phyloP scores from a whole-genome alignment of 805 yeast species.

The Pichia exigua region DNA sequence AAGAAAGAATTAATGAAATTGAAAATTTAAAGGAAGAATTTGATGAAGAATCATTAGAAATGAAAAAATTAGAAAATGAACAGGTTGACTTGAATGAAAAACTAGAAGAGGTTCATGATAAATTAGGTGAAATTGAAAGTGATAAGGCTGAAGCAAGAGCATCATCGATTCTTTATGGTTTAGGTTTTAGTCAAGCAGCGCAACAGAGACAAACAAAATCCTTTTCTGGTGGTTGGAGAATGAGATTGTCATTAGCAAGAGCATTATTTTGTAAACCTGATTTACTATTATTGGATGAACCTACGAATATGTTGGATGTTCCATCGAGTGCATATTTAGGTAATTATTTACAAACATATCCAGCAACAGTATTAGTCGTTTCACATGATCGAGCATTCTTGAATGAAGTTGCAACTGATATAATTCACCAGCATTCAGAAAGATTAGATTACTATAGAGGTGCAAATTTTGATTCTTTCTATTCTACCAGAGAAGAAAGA shows the following conservation, averaged over 20 bases:
- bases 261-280: slow-evolving; percentile 98
- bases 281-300: slow-evolving; percentile 88
- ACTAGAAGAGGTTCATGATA: slow-evolving; percentile 71
- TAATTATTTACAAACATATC: slow-evolving; percentile 80
- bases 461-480: slow-evolving; percentile 86
- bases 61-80: slow-evolving; percentile 78
- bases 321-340: slow-evolving; percentile 95
- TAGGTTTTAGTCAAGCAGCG: slow-evolving; percentile 87
- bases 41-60: slow-evolving; percentile 68
- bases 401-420: slow-evolving; percentile 97
- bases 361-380: slow-evolving; percentile 88
- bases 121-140: slow-evolving; percentile 86
- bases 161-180: slow-evolving; percentile 83
- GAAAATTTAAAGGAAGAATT: slow-evolving; percentile 62
- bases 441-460: slow-evolving; percentile 94
- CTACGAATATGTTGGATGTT: slow-evolving; percentile 99
- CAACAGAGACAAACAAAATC: slow-evolving; percentile 79
- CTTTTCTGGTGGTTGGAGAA: slow-evolving; percentile 99
- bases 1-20: slow-evolving; percentile 68
- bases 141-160: slow-evolving; percentile 98
- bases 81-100: slow-evolving; percentile 77
- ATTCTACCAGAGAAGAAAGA: slow-evolving; percentile 91
- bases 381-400: slow-evolving; percentile 97
- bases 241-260: slow-evolving; percentile 97
- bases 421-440: slow-evolving; percentile 95